Base-by-base conservation (phyloP, 2,329 filamentous ascomycete species). In the Ophiostoma quercus region DNA sequence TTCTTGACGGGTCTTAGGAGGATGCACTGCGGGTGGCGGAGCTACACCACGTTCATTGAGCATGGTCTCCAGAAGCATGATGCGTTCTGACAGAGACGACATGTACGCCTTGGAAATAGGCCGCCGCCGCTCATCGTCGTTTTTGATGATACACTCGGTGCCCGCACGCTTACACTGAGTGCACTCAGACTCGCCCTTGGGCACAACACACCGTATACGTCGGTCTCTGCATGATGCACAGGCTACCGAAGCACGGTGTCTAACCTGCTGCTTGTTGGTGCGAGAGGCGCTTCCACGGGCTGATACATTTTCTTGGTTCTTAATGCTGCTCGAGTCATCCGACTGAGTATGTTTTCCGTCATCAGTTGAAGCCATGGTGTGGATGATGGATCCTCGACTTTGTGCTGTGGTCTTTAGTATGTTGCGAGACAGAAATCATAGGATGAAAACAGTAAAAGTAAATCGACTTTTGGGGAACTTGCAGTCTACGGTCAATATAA, bases 91-190 rank as follows among this genome's bases (percentile, higher is more conserved):
- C 12, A 87, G 77, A 1, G 84, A 86, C 57, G 82, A 83, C 81
- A 85, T 85, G 76, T 86, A 87, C 68, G 84, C 84, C 75, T 85
- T 83, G 25, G 84, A 86, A 43, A 86, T 85, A 8, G 84, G 84
- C 84, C 84, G 79, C 76, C 84, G 77, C 60, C 84, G 78, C 75
- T 87, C 84, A 75, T 87, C 84, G 71, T 86, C 84, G 73, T 86
- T 84, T 74, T 84, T 85, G 74, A 87, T 87, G 69, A 86, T 77
- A 73, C 84, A 86, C 66, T 82, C 79, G 12, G 81, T 79, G 19
- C 82, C 83, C 2, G 82, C 80, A 69, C 82, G 79, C 73, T 82
- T 82, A 75, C 84, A 87, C 71, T 85, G 84, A 25, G 80, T 82
- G 75, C 84, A 87, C 71, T 81, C 80, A 11, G 77, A 77, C 71